Evolutionary conservation across 441 rosid species (phyloP), one percentile per base, ranked within the genome.

Genomic region (Gossypium schwendimanii): DNA sequence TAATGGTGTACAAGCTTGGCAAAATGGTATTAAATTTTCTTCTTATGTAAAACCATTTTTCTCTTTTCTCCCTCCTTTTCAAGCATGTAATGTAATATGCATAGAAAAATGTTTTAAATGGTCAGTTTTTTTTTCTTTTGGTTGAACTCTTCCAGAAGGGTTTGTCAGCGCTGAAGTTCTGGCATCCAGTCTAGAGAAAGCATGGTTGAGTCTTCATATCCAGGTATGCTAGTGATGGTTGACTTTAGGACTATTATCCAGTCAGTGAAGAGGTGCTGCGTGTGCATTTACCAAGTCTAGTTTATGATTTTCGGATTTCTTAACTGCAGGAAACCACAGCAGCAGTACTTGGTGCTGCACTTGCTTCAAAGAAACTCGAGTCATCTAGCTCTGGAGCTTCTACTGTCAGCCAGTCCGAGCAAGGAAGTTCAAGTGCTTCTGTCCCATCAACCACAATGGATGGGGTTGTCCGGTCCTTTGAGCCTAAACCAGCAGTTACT

Each of bases 1-100:
- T 85, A 94, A 89, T 79, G 98, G 97, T 7, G 76, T 85, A 70
- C 91, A 88, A 73, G 88, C 89, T 70, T 93, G 97, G 98, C 87
- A 79, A 77, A 86, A 77, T 73, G 98, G 98, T 91, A 81, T 36
- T 72, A 24, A 24, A 49, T 31, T 12, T 54, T 4, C 9, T 70
- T 14, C 47, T 45, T 17, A 50, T 9, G 20, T 7, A 59, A 53
- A 61, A 70, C 62, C 71, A 36, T 50, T 71, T 24, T 63, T 20
- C 45, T 18, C 50, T 17, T 11, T 11, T 55, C n/a, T 73, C 14
- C 15, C 3, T 3, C 59, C 26, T 54, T 18, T 15, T 50, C 23
- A 60, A 69, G 21, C 69, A 52, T 71, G 14, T 66, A 18, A 39
- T 18, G 41, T 36, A 1, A 36, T 36, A 23, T 52, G n/a, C 10